Percentiles rank a stretch among this genome's conserved stretches.
Conservation (phyloP, 2,329 filamentous ascomycete species). For the Arthrobotrys sphaeroides region DNA sequence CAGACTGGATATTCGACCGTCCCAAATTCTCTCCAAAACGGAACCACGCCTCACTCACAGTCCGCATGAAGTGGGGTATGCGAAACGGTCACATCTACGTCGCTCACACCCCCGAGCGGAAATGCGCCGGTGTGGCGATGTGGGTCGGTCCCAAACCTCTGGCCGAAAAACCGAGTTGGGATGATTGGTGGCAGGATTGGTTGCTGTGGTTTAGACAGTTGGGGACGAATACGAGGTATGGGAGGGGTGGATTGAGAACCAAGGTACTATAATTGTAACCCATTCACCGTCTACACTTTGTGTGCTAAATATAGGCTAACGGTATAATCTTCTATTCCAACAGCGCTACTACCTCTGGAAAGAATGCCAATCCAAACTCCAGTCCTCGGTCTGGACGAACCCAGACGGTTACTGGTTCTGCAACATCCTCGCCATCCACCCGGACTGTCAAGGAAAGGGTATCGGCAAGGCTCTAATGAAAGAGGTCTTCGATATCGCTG, state of each 20-base stretch:
- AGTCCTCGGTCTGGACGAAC: conserved; percentile 72
- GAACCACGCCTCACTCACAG: conserved; percentile 71
- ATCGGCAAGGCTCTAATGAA: conserved; percentile 73
- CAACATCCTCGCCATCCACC: conserved; percentile 76
- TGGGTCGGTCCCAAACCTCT: conserved; percentile 71
- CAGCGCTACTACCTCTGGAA: conserved; percentile 79
- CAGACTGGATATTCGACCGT: conserved; percentile 72
- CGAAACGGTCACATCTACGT: conserved; percentile 74
- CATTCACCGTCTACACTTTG: conserved; percentile 19
- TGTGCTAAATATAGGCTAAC: neutral
- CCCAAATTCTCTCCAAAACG: conserved; percentile 69
- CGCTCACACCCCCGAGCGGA: conserved; percentile 66
- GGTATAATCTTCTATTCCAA: neutral
- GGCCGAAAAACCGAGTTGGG: conserved; percentile 68
- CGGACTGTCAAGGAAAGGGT: conserved; percentile 72
- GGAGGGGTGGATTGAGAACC: conserved; percentile 74
- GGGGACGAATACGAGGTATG: conserved; percentile 73
- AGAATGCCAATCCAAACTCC: conserved; percentile 70
- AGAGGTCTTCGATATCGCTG: conserved; percentile 71
- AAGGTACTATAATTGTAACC: conserved; percentile 62
- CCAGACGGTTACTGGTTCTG: conserved; percentile 77
- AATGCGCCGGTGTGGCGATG: conserved; percentile 74
- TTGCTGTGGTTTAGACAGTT: conserved; percentile 73
- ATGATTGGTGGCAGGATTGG: conserved; percentile 72
- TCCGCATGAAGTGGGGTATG: conserved; percentile 76